Conservation (phyloP, 805 yeast species). For the Candida parachauliodes region DNA sequence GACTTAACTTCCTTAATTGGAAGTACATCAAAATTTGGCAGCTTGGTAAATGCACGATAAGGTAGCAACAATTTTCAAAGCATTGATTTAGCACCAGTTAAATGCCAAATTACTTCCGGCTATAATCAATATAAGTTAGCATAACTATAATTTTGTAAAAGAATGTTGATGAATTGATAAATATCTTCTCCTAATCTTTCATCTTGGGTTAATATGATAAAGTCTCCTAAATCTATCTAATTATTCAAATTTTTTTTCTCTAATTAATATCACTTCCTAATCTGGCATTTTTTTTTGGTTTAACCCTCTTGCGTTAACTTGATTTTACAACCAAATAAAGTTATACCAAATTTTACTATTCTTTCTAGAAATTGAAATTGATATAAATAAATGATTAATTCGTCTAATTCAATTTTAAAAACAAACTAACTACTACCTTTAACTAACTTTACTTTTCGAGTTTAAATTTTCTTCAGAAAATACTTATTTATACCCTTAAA, state of each 20-base stretch:
- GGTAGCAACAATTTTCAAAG: no score
- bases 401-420: not conserved
- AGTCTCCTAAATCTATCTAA: not conserved
- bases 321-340: conserved; percentile 3
- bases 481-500: not conserved
- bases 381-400: conserved; percentile 1
- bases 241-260: no score
- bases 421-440: no score
- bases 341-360: not conserved
- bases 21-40: not conserved
- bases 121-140: no score
- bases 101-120: no score
- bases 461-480: no score
- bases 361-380: conserved; percentile 3
- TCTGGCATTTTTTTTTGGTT: conserved; percentile 2
- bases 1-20: not conserved
- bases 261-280: conserved; percentile 8
- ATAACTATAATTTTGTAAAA: no score
- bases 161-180: no score
- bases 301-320: conserved; percentile 2
- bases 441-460: no score
- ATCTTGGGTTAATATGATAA: no score
- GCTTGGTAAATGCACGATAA: not conserved
- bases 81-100: no score
- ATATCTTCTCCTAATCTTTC: no score